Evolutionary conservation across 2,329 filamentous ascomycete species (phyloP).

Genomic region (Ophiostoma himal-ulmi): DNA sequence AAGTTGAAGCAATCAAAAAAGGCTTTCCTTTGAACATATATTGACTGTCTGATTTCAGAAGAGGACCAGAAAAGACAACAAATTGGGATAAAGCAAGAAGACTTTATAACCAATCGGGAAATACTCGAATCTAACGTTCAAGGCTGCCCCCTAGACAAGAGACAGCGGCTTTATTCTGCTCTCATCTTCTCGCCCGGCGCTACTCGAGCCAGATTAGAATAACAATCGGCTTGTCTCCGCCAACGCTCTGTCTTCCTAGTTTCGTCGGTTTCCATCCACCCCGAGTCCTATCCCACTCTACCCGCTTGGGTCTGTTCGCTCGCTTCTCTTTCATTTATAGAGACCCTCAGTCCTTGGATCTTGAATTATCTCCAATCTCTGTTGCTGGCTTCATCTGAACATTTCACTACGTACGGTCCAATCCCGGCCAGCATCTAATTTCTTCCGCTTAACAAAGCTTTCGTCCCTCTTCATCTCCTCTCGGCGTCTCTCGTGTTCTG

Average conservation of each 20-base stretch:
- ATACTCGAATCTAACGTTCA: not conserved
- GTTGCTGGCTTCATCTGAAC: not conserved
- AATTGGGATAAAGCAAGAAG: not conserved
- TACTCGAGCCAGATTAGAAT: conserved; percentile 18
- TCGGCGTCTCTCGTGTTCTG: conserved; percentile 26
- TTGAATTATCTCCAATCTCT: not conserved
- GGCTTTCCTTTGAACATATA: not conserved
- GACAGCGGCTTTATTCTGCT: conserved; percentile 5
- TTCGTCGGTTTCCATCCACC: not conserved
- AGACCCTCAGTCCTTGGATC: not conserved
- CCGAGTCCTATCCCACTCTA: not conserved
- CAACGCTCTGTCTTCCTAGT: not conserved
- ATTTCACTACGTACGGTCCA: not conserved
- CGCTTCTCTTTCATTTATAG: not conserved
- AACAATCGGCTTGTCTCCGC: conserved; percentile 11
- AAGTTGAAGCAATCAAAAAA: not conserved
- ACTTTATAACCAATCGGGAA: not conserved
- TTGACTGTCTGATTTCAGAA: not conserved
- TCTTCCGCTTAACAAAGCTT: not conserved
- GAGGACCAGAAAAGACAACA: not conserved
- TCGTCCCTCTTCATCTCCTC: conserved; percentile 19
- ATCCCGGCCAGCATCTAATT: not conserved
- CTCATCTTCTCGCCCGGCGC: conserved; percentile 18
- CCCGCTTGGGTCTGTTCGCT: not conserved
- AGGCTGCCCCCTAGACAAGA: not conserved